A percentile compares a stretch with the other conserved stretches of the same genome.
Conservation (phyloP, 1,139 yeast genomes). For the Saccharomyces hybrid region DNA sequence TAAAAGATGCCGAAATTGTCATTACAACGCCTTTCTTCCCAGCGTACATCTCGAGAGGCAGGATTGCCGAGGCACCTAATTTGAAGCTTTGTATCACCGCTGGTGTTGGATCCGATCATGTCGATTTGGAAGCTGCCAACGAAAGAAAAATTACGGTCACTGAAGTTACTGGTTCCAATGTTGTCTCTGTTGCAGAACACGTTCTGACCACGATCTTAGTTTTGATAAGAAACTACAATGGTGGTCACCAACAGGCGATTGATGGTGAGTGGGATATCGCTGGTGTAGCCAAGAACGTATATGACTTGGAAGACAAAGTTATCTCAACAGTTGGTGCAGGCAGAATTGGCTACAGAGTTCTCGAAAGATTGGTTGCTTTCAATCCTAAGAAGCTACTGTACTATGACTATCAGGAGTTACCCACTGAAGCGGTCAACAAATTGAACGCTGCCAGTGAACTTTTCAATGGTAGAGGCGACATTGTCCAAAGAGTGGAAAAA, state of each 20-base stretch:
- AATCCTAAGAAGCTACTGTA: background rate
- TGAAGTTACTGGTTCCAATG: conserved; percentile 71
- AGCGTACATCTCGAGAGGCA: conserved; percentile 60
- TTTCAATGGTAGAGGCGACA: background rate
- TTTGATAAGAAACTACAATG: conserved; percentile 69
- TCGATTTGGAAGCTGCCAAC: conserved; percentile 69
- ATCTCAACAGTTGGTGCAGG: conserved; percentile 80
- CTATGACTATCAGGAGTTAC: background rate
- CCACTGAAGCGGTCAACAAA: background rate
- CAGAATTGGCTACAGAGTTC: conserved; percentile 70
- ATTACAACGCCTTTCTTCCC: conserved; percentile 85
- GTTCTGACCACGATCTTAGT: conserved; percentile 67
- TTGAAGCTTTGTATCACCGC: conserved; percentile 71
- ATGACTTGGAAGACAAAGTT: conserved; percentile 69
- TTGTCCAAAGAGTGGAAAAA: background rate
- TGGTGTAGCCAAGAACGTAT: conserved; percentile 70
- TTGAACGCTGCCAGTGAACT: background rate
- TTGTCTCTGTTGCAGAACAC: conserved; percentile 76
- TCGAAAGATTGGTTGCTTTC: conserved; percentile 42
- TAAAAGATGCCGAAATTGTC: conserved; percentile 65
- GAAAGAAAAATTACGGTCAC: conserved; percentile 55
- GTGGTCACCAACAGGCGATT: conserved; percentile 64
- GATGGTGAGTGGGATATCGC: conserved; percentile 45
- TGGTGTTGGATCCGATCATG: conserved; percentile 81
- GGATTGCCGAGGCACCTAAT: conserved; percentile 65